Percentiles rank a stretch among this genome's conserved stretches.
Conservation (phyloP, 2,329 filamentous ascomycete genomes). For the Penicillium sp. region DNA sequence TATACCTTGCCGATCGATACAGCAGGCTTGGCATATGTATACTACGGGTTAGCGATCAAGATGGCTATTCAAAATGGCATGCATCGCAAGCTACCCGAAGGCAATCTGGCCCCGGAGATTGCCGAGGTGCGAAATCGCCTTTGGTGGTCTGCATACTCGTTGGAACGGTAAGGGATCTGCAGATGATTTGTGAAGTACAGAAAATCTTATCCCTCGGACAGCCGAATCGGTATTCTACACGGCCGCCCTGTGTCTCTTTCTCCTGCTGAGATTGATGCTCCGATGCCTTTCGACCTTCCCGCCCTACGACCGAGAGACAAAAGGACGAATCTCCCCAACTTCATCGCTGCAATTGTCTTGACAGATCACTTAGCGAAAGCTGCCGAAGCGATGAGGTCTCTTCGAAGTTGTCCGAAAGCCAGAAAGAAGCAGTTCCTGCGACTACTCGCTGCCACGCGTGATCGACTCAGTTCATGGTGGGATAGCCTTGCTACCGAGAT, state of each 20-base stretch:
- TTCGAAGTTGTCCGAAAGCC: neutral
- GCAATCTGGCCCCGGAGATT: neutral
- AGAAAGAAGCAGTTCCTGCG: neutral
- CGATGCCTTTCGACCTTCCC: neutral
- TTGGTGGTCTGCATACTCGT: constrained; percentile 3
- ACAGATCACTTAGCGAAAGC: neutral
- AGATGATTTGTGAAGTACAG: neutral
- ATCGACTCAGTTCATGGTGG: neutral
- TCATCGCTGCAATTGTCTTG: neutral
- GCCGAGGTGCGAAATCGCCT: neutral
- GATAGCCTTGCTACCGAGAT: neutral
- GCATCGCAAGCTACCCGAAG: constrained; percentile 3
- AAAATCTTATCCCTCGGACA: neutral
- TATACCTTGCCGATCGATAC: constrained; percentile 55
- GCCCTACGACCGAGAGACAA: neutral
- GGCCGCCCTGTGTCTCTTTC: neutral
- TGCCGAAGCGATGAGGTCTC: neutral
- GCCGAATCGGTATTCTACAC: neutral
- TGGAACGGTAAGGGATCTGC: neutral
- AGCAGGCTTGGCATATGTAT: neutral
- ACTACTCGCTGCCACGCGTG: neutral
- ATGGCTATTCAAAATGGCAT: constrained; percentile 2
- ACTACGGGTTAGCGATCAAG: neutral
- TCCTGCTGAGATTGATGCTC: neutral
- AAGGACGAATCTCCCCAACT: constrained; percentile 1